Percentiles rank a stretch among this genome's conserved stretches.
Evolutionary conservation across 306 rosid genomes (phyloP).

Genomic region (Cyclanthera cordifolia): DNA sequence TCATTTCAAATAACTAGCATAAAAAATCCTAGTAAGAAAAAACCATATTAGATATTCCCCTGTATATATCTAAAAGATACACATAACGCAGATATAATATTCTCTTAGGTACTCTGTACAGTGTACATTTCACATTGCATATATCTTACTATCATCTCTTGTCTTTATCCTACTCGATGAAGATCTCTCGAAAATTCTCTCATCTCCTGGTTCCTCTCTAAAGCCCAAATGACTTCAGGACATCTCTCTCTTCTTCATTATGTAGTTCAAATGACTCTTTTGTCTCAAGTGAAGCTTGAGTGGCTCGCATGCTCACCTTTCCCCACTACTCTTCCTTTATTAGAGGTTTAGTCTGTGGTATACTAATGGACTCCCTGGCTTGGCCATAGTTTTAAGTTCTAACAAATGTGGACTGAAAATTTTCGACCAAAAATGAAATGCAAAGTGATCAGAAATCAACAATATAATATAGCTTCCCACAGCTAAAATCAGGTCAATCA

Average conservation of each 20-base stretch:
- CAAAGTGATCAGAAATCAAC: not conserved
- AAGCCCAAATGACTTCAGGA: not conserved
- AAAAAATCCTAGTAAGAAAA: not conserved
- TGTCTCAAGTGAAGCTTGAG: not conserved
- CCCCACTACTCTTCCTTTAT: not conserved
- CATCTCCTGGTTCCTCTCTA: slow-evolving; percentile 1
- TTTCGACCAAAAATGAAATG: not conserved
- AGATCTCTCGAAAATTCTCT: not conserved
- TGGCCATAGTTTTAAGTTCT: not conserved
- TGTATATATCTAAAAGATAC: not conserved
- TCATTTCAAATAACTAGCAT: not conserved
- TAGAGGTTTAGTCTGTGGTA: not conserved
- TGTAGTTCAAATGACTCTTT: not conserved
- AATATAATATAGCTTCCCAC: not conserved
- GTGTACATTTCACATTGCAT: not conserved
- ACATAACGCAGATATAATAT: not conserved
- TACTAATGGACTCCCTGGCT: not conserved
- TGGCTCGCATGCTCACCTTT: not conserved
- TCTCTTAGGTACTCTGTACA: not conserved
- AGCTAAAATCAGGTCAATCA: not conserved
- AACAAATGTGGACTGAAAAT: not conserved
- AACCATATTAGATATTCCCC: not conserved
- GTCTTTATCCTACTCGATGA: not conserved
- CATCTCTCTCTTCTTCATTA: not conserved
- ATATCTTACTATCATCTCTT: not conserved